Percentiles rank a stretch among this genome's conserved stretches.
Evolutionary conservation across 2,329 filamentous ascomycete species (phyloP).

Genomic region (Passalora sequoiae): DNA sequence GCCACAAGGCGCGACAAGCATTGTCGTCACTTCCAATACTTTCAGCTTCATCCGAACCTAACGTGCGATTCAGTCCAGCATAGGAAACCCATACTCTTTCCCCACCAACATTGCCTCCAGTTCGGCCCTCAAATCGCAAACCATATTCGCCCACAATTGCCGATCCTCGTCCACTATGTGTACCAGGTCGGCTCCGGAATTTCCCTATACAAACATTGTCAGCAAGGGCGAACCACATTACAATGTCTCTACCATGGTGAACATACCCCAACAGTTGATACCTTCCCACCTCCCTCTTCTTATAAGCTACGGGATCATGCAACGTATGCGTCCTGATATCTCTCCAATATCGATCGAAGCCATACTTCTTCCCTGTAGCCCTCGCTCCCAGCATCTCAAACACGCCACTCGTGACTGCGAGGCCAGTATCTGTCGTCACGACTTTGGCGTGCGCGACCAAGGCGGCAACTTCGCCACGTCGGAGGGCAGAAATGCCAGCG

Average conservation of each 20-base stretch:
- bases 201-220: no score
- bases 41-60: no score
- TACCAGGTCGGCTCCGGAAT: constrained; percentile 58
- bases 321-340: constrained; percentile 62
- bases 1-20: no score
- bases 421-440: constrained; percentile 55
- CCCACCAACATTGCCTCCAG: background rate
- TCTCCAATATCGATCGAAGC: constrained; percentile 61
- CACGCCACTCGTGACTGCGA: constrained; percentile 55
- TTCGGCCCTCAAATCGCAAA: constrained; percentile 1
- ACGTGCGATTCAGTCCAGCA: background rate
- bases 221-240: no score
- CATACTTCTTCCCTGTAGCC: constrained; percentile 54
- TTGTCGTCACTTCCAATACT: no score
- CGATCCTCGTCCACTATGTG: constrained; percentile 39
- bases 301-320: constrained; percentile 64
- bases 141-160: constrained; percentile 3
- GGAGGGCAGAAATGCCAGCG: constrained; percentile 46
- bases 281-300: constrained; percentile 58
- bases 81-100: constrained; percentile 2
- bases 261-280: constrained; percentile 52
- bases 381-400: constrained; percentile 61
- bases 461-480: constrained; percentile 58
- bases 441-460: constrained; percentile 60
- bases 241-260: no score